Percentiles rank a stretch among this genome's conserved stretches.
phyloP scores from a whole-genome alignment of 495 filamentous ascomycete species.

The Neurospora sp. region DNA sequence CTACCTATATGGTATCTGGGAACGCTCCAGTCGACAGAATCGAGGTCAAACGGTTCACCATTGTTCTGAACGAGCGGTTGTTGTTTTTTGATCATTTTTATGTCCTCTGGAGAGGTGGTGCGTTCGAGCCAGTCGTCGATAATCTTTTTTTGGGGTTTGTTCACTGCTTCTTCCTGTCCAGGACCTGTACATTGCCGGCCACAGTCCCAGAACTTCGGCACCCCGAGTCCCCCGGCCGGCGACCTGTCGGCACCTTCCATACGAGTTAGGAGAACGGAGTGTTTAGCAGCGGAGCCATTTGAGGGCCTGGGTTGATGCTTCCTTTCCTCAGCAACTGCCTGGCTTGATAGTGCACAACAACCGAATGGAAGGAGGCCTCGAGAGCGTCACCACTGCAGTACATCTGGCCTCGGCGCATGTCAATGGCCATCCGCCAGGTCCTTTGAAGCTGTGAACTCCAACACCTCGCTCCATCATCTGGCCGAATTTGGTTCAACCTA shows the following conservation, averaged over 20 bases:
- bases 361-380: too few species aligned
- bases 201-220: neutral
- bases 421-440: too few species aligned
- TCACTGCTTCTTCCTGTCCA: neutral
- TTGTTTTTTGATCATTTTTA: neutral
- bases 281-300: neutral
- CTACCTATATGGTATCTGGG: neutral
- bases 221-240: neutral
- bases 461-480: too few species aligned
- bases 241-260: neutral
- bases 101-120: neutral
- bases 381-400: too few species aligned
- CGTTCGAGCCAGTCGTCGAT: neutral
- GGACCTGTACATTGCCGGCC: neutral
- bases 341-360: neutral
- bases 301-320: neutral
- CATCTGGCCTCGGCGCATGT: too few species aligned
- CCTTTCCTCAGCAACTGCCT: neutral
- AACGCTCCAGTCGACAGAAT: neutral
- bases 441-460: too few species aligned
- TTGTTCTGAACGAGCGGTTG: neutral
- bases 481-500: too few species aligned
- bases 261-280: neutral
- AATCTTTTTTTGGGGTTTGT: neutral
- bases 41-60: neutral